Base-by-base conservation (phyloP, 179 eudicot species). In the Beta macrorhiza region DNA sequence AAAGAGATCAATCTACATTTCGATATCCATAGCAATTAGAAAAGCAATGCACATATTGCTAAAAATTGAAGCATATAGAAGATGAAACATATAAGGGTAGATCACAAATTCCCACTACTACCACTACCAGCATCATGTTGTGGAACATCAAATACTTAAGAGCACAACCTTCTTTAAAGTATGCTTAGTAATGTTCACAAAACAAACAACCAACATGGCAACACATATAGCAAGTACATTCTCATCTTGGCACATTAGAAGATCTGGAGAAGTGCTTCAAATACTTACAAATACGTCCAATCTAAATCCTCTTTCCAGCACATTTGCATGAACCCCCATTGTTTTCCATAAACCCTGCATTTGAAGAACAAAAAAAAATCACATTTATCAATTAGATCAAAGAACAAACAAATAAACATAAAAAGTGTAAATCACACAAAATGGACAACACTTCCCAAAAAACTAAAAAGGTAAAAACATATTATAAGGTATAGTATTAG, bases 271-370 rank as follows among this genome's bases (percentile, higher is more conserved):
- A 32, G 37, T 37, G 42, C 42, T 37, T 37, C 42, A 37, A 37
- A 37, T 37, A 37, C 42, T 37, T 37, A 37, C 42, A 37, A 68
- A 77, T 15, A 4, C 9, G 37, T 15, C 44, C 37, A 58, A 67
- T 7, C 74, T 45, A 56, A 29, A 56, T 37, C n/a, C 47, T n/a
- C 11, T 37, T 62, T 42, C 72, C 65, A 53, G 71, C 72, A 77
- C 49, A n/a, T 4, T 45, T 17, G 3, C 49, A 78, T 29, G 13
- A 13, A 1, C 16, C 19, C 61, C 5, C 29, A 7, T 22, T 29
- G 68, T 55, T 45, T 71, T 44, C 55, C 55, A 67, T 49, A 29
- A 22, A 47, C n/a, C 79, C 85, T 83, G 82, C 79, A 57, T 65
- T 58, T 3, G 62, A 65, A 56, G 67, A 57, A 25, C 47, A 55